A percentile compares a stretch with the other conserved stretches of the same genome.
These are phyloP conservation scores for Salvia hispanica DNA, from an alignment of 257 asterid species.

Conservation along the genomic window DNA sequence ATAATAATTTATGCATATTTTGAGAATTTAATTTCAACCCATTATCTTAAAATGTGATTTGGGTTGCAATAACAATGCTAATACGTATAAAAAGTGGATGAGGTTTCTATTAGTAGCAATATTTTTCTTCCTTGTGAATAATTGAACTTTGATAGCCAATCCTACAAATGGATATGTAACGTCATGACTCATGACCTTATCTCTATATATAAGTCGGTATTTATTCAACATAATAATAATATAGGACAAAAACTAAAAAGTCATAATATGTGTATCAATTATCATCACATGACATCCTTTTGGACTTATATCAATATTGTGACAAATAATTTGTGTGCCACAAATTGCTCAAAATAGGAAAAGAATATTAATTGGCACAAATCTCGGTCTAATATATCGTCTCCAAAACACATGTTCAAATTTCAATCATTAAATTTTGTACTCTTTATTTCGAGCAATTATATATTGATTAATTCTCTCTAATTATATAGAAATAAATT, in stretches of 20 bases:
- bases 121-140: not conserved
- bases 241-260: constrained; percentile 3
- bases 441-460: too few species aligned
- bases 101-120: not conserved
- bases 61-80: not conserved
- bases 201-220: not conserved
- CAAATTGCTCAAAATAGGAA: not conserved
- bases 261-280: too few species aligned
- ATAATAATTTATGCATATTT: too few species aligned
- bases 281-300: too few species aligned
- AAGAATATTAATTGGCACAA: too few species aligned
- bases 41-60: not conserved
- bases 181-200: not conserved
- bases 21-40: too few species aligned
- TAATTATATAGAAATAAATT: too few species aligned
- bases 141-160: not conserved
- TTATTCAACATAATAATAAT: constrained; percentile 12
- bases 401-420: too few species aligned
- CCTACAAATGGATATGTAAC: not conserved
- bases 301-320: not conserved
- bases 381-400: too few species aligned
- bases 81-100: not conserved
- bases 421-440: too few species aligned
- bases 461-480: too few species aligned
- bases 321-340: not conserved